Evolutionary conservation across 164 flowering plant species (phyloP).

Genomic region (Saururus chinensis): DNA sequence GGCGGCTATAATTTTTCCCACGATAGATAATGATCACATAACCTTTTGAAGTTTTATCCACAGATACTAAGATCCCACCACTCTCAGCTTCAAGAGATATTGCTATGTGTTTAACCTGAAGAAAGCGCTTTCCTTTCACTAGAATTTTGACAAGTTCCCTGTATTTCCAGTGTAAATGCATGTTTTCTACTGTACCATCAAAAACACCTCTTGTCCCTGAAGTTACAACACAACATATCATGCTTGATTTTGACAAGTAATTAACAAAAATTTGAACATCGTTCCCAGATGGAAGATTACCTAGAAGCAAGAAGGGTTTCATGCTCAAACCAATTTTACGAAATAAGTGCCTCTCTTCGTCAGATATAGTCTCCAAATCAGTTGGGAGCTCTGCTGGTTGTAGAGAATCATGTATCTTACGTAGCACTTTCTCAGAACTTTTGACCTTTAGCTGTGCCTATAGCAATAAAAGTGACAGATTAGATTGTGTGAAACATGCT

Average conservation of each 20-base stretch:
- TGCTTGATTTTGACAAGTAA: no score
- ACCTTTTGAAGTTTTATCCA: slow-evolving; percentile 78
- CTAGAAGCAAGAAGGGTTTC: slow-evolving; percentile 74
- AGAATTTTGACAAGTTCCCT: slow-evolving; percentile 84
- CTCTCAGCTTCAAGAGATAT: slow-evolving; percentile 89
- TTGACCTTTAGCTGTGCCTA: slow-evolving; percentile 62
- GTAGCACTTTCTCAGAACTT: slow-evolving; percentile 62
- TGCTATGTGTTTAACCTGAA: slow-evolving; percentile 76
- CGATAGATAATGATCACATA: slow-evolving; percentile 73
- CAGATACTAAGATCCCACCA: slow-evolving; percentile 73
- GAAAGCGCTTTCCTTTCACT: slow-evolving; percentile 44
- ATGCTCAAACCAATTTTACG: slow-evolving; percentile 88
- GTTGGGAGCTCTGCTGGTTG: slow-evolving; percentile 62
- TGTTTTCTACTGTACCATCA: slow-evolving; percentile 82
- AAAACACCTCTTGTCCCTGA: slow-evolving; percentile 73
- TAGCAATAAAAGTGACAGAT: neutral
- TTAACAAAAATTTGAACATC: neutral
- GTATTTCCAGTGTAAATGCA: slow-evolving; percentile 91
- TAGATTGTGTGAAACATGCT: neutral
- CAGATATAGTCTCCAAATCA: slow-evolving; percentile 75
- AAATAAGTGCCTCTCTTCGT: slow-evolving; percentile 77
- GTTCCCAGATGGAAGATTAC: slow-evolving; percentile 24
- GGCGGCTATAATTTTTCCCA: slow-evolving; percentile 79
- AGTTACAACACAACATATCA: slow-evolving; percentile 1
- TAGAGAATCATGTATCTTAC: slow-evolving; percentile 51